Percentiles rank a stretch among this genome's conserved stretches.
Evolutionary conservation across 768 basidiomycete species (phyloP).

Genomic region (Hydnum rufescens): DNA sequence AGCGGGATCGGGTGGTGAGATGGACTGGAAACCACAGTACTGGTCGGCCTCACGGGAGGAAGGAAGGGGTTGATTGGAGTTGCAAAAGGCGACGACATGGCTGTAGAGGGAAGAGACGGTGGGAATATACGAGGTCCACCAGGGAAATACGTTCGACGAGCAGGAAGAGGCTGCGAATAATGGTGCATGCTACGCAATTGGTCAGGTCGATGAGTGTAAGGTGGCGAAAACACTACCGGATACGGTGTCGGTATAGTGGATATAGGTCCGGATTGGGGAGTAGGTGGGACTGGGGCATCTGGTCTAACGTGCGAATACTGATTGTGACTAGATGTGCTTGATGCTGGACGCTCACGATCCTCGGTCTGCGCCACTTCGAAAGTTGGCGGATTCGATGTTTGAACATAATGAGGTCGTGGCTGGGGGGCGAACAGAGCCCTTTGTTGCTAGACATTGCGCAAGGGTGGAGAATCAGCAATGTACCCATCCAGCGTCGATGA

Average conservation of each 20-base stretch:
- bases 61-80: constrained; percentile 1
- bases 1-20: background rate
- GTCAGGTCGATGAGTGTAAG: background rate
- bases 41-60: background rate
- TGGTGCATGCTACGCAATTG: background rate
- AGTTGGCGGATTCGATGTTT: background rate
- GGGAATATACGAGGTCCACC: background rate
- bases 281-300: background rate
- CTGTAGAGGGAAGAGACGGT: background rate
- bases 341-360: background rate
- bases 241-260: background rate
- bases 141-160: background rate
- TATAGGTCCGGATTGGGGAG: background rate
- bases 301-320: background rate
- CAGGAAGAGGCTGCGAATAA: background rate
- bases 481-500: background rate
- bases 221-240: background rate
- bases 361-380: background rate
- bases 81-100: background rate
- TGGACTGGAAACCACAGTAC: background rate
- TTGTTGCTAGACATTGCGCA: background rate
- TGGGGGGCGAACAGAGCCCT: background rate
- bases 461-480: background rate
- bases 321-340: background rate
- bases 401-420: background rate